A percentile compares a stretch with the other conserved stretches of the same genome.
These are phyloP conservation scores for Ascochyta lentis DNA, from an alignment of 2,329 filamentous ascomycete genomes.

Conservation along the genomic window DNA sequence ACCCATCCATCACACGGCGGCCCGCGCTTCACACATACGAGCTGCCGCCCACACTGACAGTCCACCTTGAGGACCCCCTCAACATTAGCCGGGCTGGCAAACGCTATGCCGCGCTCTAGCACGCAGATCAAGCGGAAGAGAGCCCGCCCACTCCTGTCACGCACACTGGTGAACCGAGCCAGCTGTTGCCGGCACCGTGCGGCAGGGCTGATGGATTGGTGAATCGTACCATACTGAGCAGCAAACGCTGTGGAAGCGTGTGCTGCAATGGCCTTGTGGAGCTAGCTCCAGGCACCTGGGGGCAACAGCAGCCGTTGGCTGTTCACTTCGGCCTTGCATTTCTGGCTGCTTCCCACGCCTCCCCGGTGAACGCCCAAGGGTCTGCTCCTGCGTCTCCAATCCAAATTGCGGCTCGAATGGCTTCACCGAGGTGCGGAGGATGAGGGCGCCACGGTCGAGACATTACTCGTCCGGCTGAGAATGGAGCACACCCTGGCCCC, in stretches of 20 bases:
- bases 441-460: conserved; percentile 15
- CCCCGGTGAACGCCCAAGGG: background rate
- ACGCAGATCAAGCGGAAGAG: conserved; percentile 38
- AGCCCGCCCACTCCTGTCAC: conserved; percentile 37
- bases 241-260: conserved; percentile 8
- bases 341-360: background rate
- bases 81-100: conserved; percentile 36
- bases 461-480: conserved; percentile 21
- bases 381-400: conserved; percentile 15
- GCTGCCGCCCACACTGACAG: background rate
- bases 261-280: background rate
- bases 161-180: conserved; percentile 11
- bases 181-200: conserved; percentile 20
- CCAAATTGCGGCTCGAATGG: conserved; percentile 17
- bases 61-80: conserved; percentile 4
- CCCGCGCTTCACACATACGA: conserved; percentile 10
- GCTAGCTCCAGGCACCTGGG: background rate
- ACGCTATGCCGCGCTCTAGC: conserved; percentile 31
- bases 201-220: conserved; percentile 30
- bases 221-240: conserved; percentile 7
- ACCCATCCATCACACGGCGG: conserved; percentile 14
- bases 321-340: background rate
- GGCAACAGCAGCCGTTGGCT: conserved; percentile 4
- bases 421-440: conserved; percentile 11
- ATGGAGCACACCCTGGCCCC: conserved; percentile 24